Percentiles rank a stretch among this genome's conserved stretches.
phyloP scores from a whole-genome alignment of 1,284 basidiomycete species.

The Cryptococcus sp. region DNA sequence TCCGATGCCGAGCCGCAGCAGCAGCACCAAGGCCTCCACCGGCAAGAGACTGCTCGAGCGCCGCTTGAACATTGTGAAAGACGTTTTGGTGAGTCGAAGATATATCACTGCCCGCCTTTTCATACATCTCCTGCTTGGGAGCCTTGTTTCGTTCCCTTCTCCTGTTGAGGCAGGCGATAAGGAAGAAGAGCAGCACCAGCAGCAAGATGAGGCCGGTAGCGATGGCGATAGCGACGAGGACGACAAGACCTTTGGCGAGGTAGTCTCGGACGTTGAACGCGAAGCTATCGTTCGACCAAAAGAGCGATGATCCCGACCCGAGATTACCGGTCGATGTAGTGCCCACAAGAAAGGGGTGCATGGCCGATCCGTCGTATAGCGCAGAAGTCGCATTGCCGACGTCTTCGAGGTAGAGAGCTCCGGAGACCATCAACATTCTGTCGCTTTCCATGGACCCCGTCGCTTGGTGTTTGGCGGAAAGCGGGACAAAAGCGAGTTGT shows the following conservation, averaged over 20 bases:
- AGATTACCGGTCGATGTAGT: slow-evolving; percentile 61
- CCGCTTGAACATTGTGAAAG: slow-evolving; percentile 80
- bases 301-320: slow-evolving; percentile 71
- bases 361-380: slow-evolving; percentile 76
- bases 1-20: slow-evolving; percentile 6
- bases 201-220: slow-evolving; percentile 91
- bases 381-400: slow-evolving; percentile 77
- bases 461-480: slow-evolving; percentile 63
- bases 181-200: slow-evolving; percentile 80
- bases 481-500: slow-evolving; percentile 83
- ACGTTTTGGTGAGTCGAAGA: slow-evolving; percentile 60
- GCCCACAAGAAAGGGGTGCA: slow-evolving; percentile 78
- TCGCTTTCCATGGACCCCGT: slow-evolving; percentile 67
- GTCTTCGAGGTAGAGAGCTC: slow-evolving; percentile 60
- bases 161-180: slow-evolving; percentile 56
- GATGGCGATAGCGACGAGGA: slow-evolving; percentile 94
- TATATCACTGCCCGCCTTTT: slow-evolving; percentile 56
- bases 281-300: slow-evolving; percentile 71
- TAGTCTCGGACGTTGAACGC: slow-evolving; percentile 66
- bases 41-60: slow-evolving; percentile 50
- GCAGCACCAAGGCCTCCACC: slow-evolving; percentile 52
- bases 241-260: slow-evolving; percentile 86
- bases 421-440: slow-evolving; percentile 86
- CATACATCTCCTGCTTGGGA: slow-evolving; percentile 49
- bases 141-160: slow-evolving; percentile 52